phyloP scores from a whole-genome alignment of 2,329 filamentous ascomycete genomes.

The Anisogramma anomala region DNA sequence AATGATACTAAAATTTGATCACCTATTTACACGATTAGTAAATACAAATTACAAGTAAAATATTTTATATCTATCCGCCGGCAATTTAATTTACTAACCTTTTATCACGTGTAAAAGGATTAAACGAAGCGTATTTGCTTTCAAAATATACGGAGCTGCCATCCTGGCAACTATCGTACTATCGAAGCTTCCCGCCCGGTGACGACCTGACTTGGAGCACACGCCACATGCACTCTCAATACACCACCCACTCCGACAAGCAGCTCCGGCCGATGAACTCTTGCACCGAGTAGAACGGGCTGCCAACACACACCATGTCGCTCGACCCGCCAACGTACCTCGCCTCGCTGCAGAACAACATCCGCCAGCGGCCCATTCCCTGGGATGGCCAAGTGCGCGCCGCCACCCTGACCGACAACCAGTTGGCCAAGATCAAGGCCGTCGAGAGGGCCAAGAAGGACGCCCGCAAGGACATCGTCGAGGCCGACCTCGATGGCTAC shows the following conservation, averaged over 20 bases:
- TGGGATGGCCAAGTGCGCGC: constrained; percentile 95
- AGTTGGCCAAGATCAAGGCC: constrained; percentile 89
- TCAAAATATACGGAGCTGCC: too few species aligned
- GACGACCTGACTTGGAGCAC: neutral
- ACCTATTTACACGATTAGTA: too few species aligned
- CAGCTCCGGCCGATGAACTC: neutral
- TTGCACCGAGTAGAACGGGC: neutral
- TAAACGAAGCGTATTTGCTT: too few species aligned
- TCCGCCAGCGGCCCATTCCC: constrained; percentile 86
- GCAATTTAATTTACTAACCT: too few species aligned
- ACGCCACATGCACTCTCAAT: neutral
- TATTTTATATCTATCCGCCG: too few species aligned
- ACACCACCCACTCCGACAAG: too few species aligned
- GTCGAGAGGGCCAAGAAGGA: constrained; percentile 95
- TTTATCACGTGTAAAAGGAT: too few species aligned
- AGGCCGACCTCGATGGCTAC: constrained; percentile 70
- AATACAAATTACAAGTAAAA: too few species aligned
- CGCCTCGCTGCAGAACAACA: constrained; percentile 85
- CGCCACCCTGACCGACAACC: constrained; percentile 84
- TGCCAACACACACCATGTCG: constrained; percentile 50
- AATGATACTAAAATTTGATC: too few species aligned
- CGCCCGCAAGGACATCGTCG: constrained; percentile 70
- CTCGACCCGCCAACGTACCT: constrained; percentile 84
- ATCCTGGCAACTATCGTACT: constrained; percentile 10
- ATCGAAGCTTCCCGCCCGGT: constrained; percentile 2